Conservation (phyloP, 441 rosid species). For the Populus hybrid region DNA sequence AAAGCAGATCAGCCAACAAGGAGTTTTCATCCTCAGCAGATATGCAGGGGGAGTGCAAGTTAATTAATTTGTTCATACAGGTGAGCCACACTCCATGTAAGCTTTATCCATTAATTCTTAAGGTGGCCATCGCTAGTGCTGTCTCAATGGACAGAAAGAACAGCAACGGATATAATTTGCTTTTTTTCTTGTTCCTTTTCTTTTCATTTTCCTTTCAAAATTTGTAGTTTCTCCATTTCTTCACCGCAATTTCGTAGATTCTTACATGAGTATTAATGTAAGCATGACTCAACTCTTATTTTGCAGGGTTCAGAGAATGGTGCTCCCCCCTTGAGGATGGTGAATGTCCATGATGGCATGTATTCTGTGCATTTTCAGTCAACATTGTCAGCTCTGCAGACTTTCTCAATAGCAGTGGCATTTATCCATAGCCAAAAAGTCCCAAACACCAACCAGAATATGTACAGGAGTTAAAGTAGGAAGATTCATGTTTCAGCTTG, state of each 20-base stretch:
- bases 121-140: background rate
- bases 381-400: constrained; percentile 66
- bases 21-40: constrained; percentile 23
- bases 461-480: constrained; percentile 48
- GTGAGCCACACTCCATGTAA: constrained; percentile 28
- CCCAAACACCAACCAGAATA: constrained; percentile 40
- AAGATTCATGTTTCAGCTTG: constrained; percentile 27
- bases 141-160: background rate
- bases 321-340: constrained; percentile 53
- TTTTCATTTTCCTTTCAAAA: background rate
- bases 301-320: constrained; percentile 64
- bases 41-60: constrained; percentile 46
- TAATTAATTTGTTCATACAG: constrained; percentile 53
- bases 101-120: constrained; percentile 4
- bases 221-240: background rate
- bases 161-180: background rate
- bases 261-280: constrained; percentile 3
- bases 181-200: background rate
- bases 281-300: constrained; percentile 10
- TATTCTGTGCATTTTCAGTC: constrained; percentile 65
- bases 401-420: constrained; percentile 74
- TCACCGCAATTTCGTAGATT: background rate
- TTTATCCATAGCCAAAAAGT: constrained; percentile 59
- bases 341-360: constrained; percentile 57
- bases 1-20: constrained; percentile 34